Evolutionary conservation across 257 asterid genomes (phyloP).

Genomic region (Solanum pimpinellifolium): DNA sequence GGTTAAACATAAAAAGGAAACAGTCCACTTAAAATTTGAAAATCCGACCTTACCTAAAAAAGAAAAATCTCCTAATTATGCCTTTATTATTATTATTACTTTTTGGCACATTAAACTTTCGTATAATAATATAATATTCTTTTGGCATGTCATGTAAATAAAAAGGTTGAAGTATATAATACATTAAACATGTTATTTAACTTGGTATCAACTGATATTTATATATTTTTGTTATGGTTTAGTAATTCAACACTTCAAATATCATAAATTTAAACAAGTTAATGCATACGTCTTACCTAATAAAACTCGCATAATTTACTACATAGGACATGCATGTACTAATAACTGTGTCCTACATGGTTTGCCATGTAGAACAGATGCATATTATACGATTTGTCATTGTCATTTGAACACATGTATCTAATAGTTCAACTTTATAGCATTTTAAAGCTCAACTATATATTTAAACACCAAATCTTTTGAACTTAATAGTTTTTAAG

Average conservation of each 20-base stretch:
- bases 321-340: neutral
- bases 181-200: too few relatives aligned
- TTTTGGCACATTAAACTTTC: neutral
- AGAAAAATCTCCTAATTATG: neutral
- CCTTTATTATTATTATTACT: neutral
- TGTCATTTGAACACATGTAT: too few relatives aligned
- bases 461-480: neutral
- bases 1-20: neutral
- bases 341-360: too few relatives aligned
- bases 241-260: too few relatives aligned
- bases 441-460: too few relatives aligned
- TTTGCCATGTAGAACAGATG: neutral
- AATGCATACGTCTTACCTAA: too few relatives aligned
- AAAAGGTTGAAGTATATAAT: too few relatives aligned
- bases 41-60: neutral
- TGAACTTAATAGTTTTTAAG: neutral
- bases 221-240: too few relatives aligned
- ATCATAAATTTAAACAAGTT: neutral
- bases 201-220: neutral
- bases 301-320: neutral
- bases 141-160: neutral
- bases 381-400: too few relatives aligned
- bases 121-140: neutral
- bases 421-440: neutral
- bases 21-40: neutral